These are phyloP conservation scores for Lipomyces sp. DNA, from an alignment of 805 yeast species.

Conservation along the genomic window DNA sequence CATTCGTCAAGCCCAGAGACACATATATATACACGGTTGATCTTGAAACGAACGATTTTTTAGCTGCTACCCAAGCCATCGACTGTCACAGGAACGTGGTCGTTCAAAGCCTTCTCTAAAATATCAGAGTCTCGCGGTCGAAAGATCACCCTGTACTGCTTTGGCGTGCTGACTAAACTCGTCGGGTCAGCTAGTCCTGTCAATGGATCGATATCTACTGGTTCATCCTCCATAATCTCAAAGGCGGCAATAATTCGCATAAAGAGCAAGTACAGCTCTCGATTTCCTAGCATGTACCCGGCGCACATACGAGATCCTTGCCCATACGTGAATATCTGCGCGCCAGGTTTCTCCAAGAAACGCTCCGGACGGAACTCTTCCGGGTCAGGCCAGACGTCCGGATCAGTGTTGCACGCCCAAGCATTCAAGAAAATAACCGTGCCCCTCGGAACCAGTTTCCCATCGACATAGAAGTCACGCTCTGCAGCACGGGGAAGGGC, in stretches of 20 bases:
- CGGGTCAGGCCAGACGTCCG: conserved; percentile 40
- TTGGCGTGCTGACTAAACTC: conserved; percentile 40
- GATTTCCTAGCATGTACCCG: conserved; percentile 66
- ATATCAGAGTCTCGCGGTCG: conserved; percentile 36
- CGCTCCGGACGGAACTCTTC: conserved; percentile 44
- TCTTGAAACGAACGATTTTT: neutral
- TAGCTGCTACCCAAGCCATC: neutral
- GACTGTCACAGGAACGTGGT: conserved; percentile 8
- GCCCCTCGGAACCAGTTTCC: conserved; percentile 55
- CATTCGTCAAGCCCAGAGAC: no score
- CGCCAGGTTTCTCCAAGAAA: conserved; percentile 38
- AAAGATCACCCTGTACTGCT: conserved; percentile 35
- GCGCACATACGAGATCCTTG: conserved; percentile 75
- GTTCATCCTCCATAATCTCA: conserved; percentile 46
- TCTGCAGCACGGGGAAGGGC: conserved; percentile 65
- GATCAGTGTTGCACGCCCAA: conserved; percentile 72
- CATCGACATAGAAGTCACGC: conserved; percentile 49
- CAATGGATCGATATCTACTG: conserved; percentile 37
- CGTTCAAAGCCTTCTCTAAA: conserved; percentile 27
- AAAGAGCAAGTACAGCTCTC: conserved; percentile 65
- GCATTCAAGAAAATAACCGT: conserved; percentile 67
- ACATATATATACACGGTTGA: no score
- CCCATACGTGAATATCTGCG: conserved; percentile 52
- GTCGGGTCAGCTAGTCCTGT: conserved; percentile 38
- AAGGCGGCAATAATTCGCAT: conserved; percentile 59